Evolutionary conservation across 257 asterid genomes (phyloP), one percentile per base, ranked within the genome.

Genomic region (Orobanche coerulescens): DNA sequence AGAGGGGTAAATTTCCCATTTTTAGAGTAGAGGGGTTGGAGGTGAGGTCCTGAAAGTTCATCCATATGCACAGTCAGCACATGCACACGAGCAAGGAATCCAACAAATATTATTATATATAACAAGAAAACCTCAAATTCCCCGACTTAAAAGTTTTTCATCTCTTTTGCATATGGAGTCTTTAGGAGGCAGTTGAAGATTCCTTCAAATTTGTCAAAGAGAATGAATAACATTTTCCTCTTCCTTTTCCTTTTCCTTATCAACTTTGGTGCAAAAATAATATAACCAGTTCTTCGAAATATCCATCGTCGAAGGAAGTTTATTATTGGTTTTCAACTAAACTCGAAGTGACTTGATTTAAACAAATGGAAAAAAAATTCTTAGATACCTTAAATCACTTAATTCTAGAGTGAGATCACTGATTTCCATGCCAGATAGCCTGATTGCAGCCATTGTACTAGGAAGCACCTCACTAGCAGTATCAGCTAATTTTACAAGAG

Each of bases 331-430:
- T 48, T 19, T 25, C 49, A 22, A 43, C 42, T 40, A 68, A 36
- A 59, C n/a, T 6, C 9, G 22, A 34, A 57, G 37, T 49, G 57
- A 46, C 64, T 33, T n/a, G 42, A 40, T 12, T 33, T 20, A 48
- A 36, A 58, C 7, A 37, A 66, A 43, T 9, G 10, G 43, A n/a
- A 3, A 44, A 58, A 36, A 43, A 52, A 51, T n/a, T n/a, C n/a
- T 61, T 26, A 55, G 52, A 14, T 77, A 89, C 96, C 96, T 85
- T 68, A 89, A 72, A 59, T 87, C 95, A 76, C 82, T 87, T 51
- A 90, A 61, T 77, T 87, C 96, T 62, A 87, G 82, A 53, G 90
- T 81, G 59, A 90, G 90, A 69, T 90, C 95, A 81, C 96, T 87
- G 71, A 90, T 76, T 73, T 87, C 96, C 90, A 90, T 84, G 65